phyloP scores from a whole-genome alignment of 495 filamentous ascomycete species.

The Talaromyces wortmannii region DNA sequence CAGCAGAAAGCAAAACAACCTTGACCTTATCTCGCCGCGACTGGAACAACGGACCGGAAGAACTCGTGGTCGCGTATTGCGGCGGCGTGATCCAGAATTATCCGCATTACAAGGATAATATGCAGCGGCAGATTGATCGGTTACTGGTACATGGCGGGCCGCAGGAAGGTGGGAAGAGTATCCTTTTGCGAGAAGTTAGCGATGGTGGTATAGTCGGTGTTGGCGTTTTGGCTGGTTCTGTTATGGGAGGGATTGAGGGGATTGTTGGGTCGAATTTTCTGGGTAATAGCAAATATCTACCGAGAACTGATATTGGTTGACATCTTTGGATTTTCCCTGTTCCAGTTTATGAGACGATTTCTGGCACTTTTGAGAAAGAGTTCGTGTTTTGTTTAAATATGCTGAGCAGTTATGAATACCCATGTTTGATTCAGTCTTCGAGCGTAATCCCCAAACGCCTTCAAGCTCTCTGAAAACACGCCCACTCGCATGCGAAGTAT shows the following conservation, averaged over 20 bases:
- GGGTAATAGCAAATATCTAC: no score
- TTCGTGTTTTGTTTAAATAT: no score
- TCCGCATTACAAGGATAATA: conserved; percentile 55
- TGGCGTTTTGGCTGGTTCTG: conserved; percentile 55
- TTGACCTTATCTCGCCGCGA: conserved; percentile 5
- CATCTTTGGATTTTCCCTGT: no score
- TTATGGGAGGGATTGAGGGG: conserved; percentile 19
- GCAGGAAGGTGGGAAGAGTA: conserved; percentile 38
- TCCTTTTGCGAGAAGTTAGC: conserved; percentile 55
- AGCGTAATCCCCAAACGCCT: no score
- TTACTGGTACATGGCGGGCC: conserved; percentile 46
- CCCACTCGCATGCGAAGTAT: no score
- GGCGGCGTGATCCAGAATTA: conserved; percentile 68
- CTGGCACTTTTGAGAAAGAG: no score
- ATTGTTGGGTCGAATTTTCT: conserved; percentile 16
- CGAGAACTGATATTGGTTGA: no score
- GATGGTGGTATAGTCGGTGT: conserved; percentile 69
- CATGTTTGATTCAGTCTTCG: no score
- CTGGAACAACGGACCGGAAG: conserved; percentile 32
- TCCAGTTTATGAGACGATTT: no score
- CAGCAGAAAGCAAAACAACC: background rate
- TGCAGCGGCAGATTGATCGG: conserved; percentile 54
- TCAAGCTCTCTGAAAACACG: no score
- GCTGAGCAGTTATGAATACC: no score
- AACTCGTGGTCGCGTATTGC: conserved; percentile 63